These are phyloP conservation scores for Eimeria brunetti DNA, from an alignment of 169 alveolate genomes.

Conservation along the genomic window DNA sequence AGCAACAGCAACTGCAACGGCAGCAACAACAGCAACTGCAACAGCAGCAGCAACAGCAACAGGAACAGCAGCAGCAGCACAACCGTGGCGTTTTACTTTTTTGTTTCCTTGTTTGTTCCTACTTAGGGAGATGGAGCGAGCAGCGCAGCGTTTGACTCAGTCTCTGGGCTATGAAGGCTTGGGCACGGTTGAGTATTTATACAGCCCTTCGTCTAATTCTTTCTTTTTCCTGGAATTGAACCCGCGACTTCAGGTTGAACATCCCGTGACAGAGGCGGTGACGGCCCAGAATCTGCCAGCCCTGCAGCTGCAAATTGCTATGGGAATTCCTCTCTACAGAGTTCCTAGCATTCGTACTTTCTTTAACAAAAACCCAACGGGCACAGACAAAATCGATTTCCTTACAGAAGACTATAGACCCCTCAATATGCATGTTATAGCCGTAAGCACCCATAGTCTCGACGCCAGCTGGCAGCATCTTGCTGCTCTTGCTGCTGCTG, in stretches of 20 bases:
- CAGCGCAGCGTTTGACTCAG: conserved; percentile 93
- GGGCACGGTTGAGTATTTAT: conserved; percentile 96
- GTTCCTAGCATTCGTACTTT: conserved; percentile 88
- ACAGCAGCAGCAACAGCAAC: too few species aligned
- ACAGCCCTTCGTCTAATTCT: conserved; percentile 88
- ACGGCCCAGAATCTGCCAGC: conserved; percentile 91
- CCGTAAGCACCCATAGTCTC: conserved; percentile 7
- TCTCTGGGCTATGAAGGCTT: conserved; percentile 93
- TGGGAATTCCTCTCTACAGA: conserved; percentile 91
- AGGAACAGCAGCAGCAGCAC: background rate
- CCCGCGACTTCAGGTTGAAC: conserved; percentile 94
- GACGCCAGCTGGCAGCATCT: too few species aligned
- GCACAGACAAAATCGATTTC: conserved; percentile 57
- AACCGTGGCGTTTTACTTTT: background rate
- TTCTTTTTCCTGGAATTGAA: conserved; percentile 89
- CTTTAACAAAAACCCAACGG: conserved; percentile 81
- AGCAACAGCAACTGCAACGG: too few species aligned
- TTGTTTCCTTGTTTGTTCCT: background rate
- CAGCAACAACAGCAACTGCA: too few species aligned
- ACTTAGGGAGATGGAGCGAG: conserved; percentile 90
- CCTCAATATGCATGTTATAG: conserved; percentile 40
- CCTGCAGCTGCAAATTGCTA: conserved; percentile 90
- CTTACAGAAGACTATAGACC: conserved; percentile 55
- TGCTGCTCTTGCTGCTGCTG: background rate
- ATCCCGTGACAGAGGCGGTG: conserved; percentile 96